Base-by-base conservation (phyloP, 768 basidiomycete genomes). In the Russula sp. region DNA sequence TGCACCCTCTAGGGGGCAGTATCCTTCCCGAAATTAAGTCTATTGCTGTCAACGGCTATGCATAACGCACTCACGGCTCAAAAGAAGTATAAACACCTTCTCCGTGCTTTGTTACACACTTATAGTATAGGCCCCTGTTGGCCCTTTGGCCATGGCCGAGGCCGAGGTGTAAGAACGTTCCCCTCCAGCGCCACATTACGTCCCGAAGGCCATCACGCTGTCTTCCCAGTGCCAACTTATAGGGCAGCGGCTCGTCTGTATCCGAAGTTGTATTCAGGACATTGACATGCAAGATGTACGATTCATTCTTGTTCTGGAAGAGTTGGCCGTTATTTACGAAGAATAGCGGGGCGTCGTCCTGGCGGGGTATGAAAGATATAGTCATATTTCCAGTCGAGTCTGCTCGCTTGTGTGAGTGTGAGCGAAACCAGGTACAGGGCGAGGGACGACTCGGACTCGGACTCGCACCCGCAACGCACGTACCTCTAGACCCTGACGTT, bases 241-340 rank as follows among this genome's bases (percentile, higher is more conserved):
- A 61, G 4, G 34, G 51, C 16, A 45, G 35, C 14, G 22, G 52
- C 1, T 45, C 42, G 34, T 45, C 10, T 22, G 22, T 45, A 16
- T n/a, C 34, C 9, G 18, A 7, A 14, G 59, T 61, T 8, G 77
- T 74, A 65, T 86, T 86, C 44, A 79, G 70, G 42, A 84, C 75
- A 65, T 81, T 82, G 49, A 86, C 80, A 55, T 79, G 78, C 59
- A 79, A 77, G 57, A 86, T 81, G 16, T 80, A 75, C 0, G 82
- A 78, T 57, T 81, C 81, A 70, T 87, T 86, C 59, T 77, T 75
- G 68, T 78, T 78, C 55, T 81, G 79, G 75, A 77, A 83, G 31
- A 86, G 75, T 54, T 80, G 78, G 52, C 78, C 73, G 61, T 77
- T 76, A 67, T 78, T 74, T 64, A 86, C 75, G 72, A 82, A 84